phyloP scores from a whole-genome alignment of 2,329 filamentous ascomycete species.

The Monosporascus cannonballus region DNA sequence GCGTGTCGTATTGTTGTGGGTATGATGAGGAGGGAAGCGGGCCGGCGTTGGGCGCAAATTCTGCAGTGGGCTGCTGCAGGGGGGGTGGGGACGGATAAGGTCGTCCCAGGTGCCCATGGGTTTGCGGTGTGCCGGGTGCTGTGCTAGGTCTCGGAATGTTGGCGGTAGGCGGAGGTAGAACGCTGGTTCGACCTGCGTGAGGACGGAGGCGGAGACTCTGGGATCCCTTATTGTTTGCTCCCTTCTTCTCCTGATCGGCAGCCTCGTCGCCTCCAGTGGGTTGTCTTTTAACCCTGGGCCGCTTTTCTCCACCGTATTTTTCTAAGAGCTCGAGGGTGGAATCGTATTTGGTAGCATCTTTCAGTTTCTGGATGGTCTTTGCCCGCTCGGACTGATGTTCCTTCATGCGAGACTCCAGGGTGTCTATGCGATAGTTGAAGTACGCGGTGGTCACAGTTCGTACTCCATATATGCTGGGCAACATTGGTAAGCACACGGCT shows the following conservation, averaged over 20 bases:
- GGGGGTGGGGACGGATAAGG: constrained; percentile 17
- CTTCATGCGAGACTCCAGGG: constrained; percentile 62
- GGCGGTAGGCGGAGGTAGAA: constrained; percentile 56
- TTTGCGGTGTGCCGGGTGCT: constrained; percentile 23
- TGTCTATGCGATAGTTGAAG: constrained; percentile 77
- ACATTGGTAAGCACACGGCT: constrained; percentile 4
- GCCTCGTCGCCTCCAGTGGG: constrained; percentile 13
- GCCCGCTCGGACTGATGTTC: constrained; percentile 72
- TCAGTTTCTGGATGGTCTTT: constrained; percentile 87
- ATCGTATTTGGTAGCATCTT: constrained; percentile 92
- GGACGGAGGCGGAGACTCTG: constrained; percentile 15
- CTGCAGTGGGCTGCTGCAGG: constrained; percentile 41
- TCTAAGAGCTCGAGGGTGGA: constrained; percentile 88
- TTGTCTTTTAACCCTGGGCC: constrained; percentile 26
- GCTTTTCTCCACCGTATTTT: constrained; percentile 72
- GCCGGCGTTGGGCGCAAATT: constrained; percentile 73
- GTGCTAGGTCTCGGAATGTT: constrained; percentile 47
- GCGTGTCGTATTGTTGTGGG: constrained; percentile 26
- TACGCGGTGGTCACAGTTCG: constrained; percentile 61
- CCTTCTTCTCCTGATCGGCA: constrained; percentile 16
- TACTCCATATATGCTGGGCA: constrained; percentile 67
- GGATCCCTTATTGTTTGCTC: constrained; percentile 20
- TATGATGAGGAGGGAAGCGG: constrained; percentile 14
- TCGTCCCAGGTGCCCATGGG: constrained; percentile 10
- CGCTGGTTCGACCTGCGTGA: constrained; percentile 35